Conservation (phyloP, 2,329 filamentous ascomycete genomes). For the Ascochyta rabiei region DNA sequence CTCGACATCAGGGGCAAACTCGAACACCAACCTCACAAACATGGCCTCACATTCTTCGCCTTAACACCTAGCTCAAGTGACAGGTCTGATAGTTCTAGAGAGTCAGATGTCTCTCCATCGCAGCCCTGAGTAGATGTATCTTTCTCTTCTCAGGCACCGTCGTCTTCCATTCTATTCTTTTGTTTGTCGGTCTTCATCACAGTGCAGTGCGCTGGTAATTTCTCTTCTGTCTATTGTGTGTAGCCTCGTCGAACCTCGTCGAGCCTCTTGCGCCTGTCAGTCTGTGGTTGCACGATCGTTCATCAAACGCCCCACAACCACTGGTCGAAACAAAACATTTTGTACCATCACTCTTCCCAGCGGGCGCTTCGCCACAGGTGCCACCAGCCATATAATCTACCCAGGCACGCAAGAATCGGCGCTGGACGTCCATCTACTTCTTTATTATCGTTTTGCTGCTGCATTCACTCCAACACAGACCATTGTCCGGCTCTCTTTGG, state of each 20-base stretch:
- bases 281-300: conserved; percentile 11
- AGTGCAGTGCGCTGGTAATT: neutral
- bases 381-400: neutral
- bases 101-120: neutral
- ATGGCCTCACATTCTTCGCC: conserved; percentile 11
- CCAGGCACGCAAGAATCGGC: neutral
- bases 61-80: conserved; percentile 9
- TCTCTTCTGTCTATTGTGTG: neutral
- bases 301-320: conserved; percentile 7
- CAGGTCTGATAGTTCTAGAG: neutral
- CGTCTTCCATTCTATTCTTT: neutral
- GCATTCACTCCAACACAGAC: neutral
- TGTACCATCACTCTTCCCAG: neutral
- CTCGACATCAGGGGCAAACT: conserved; percentile 1
- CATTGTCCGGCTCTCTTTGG: neutral
- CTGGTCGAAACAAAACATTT: conserved; percentile 9
- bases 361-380: conserved; percentile 1
- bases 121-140: neutral
- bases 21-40: conserved; percentile 11
- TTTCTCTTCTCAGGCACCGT: neutral
- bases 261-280: conserved; percentile 6
- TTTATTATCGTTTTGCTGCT: neutral
- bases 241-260: no score
- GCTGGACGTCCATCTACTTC: neutral
- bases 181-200: neutral